Evolutionary conservation across 73 alveolate species (phyloP).

Genomic region (Paramecium tetraurelia): DNA sequence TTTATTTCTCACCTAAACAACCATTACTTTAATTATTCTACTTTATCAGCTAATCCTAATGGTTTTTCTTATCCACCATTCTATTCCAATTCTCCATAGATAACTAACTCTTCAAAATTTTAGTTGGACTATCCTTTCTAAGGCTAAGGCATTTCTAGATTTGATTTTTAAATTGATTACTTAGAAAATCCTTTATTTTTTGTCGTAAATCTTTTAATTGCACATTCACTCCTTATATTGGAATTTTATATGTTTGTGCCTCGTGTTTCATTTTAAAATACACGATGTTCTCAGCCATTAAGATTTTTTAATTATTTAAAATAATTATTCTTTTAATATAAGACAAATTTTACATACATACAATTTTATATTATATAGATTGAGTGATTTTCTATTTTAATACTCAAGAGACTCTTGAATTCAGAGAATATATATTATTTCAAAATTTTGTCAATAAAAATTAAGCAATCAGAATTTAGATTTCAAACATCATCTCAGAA

Average conservation of each 20-base stretch:
- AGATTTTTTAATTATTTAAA: not conserved
- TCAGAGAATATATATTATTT: not conserved
- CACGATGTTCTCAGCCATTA: slow-evolving; percentile 6
- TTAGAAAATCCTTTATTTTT: slow-evolving; percentile 5
- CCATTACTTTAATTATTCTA: not conserved
- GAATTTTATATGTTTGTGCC: not conserved
- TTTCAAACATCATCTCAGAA: slow-evolving; percentile 2
- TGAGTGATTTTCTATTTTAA: not conserved
- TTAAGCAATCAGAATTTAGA: not conserved
- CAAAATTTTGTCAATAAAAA: not conserved
- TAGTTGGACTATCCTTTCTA: not conserved
- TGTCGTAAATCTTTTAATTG: not conserved
- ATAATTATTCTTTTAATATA: not conserved
- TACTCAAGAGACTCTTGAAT: not conserved
- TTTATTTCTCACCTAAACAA: not conserved
- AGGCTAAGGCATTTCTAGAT: not conserved
- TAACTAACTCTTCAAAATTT: not conserved
- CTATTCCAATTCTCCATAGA: not conserved
- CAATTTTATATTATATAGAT: not conserved
- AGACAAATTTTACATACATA: not conserved
- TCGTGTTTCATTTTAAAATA: slow-evolving; percentile 5
- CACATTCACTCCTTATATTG: not conserved
- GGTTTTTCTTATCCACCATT: not conserved
- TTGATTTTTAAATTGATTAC: not conserved
- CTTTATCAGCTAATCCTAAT: slow-evolving; percentile 29